Evolutionary conservation across 225 moss, liverwort and hornwort species (phyloP).

Genomic region (Pleurozium schreberi): DNA sequence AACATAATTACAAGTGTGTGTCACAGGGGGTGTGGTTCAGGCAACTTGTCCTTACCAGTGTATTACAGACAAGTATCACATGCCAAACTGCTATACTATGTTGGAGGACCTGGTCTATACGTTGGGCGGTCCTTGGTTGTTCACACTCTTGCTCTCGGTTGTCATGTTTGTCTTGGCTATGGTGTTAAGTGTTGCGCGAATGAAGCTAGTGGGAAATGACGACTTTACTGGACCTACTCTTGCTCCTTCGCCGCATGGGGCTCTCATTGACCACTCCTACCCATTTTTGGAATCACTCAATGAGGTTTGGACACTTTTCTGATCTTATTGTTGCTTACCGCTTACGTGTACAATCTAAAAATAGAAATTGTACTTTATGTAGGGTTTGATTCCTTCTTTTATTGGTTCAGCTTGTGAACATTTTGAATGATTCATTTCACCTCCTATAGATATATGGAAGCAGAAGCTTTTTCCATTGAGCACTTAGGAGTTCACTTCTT

Average conservation of each 20-base stretch:
- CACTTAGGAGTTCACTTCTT: neutral
- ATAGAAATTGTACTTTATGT: neutral
- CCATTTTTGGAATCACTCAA: conserved; percentile 95
- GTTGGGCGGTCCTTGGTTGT: conserved; percentile 86
- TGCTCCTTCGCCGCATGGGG: conserved; percentile 58
- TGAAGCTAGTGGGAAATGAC: conserved; percentile 90
- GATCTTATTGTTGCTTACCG: neutral
- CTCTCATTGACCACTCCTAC: conserved; percentile 82
- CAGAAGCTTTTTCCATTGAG: neutral
- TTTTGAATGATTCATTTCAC: neutral
- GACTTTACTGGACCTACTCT: conserved; percentile 92
- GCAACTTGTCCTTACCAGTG: conserved; percentile 70
- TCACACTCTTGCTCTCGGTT: conserved; percentile 69
- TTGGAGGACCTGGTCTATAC: conserved; percentile 86
- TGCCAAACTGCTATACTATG: conserved; percentile 96
- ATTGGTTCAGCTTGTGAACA: neutral
- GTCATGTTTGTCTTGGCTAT: conserved; percentile 81
- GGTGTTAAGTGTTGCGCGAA: conserved; percentile 88
- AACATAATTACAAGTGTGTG: neutral
- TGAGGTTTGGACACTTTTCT: conserved; percentile 43
- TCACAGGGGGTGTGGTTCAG: conserved; percentile 68
- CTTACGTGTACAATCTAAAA: neutral
- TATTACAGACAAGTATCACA: conserved; percentile 66
- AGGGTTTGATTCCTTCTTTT: neutral
- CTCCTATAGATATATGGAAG: neutral